Evolutionary conservation across 257 asterid genomes (phyloP), one percentile per base, ranked within the genome.

Genomic region (Buddleja alternifolia): DNA sequence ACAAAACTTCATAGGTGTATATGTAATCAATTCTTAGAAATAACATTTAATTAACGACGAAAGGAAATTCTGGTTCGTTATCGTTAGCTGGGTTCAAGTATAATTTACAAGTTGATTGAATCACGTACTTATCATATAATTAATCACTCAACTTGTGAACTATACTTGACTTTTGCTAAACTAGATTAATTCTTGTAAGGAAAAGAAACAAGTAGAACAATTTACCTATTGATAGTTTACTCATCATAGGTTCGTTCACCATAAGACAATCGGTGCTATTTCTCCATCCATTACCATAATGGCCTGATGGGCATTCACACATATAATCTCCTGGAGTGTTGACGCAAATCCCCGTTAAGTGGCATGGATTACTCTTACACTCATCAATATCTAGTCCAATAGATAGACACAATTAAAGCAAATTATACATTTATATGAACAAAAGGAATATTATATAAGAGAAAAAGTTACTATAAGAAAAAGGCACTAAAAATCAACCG

Each of bases 211-310:
- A 53, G 24, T 9, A 15, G 19, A 15, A 64, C 29, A 64, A 34
- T 36, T n/a, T 63, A 77, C 81, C 77, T 60, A 60, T 77, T 36
- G 77, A 56, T 2, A 71, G 6, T 32, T 60, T 52, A 39, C 81
- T 67, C 19, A 59, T 44, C 52, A 53, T 63, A 53, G 71, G 7
- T 14, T 9, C 25, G 8, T 3, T 23, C 60, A 47, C 16, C 40
- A 6, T 63, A 6, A 47, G 8, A 63, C 82, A 77, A 16, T 72
- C 78, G 24, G 23, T 16, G 1, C 58, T 37, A 10, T 61, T 70
- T 54, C 54, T 54, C 70, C 58, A 6, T 3, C 64, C 75, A 17
- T 37, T 3, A 21, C 78, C 82, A 14, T 14, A 24, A 47, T 44
- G 62, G 6, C 75, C 81, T 1, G n/a, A 12, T 8, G 47, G 24